Base-by-base conservation (phyloP, 129 eudicot genomes). In the Helianthus tuberosus region DNA sequence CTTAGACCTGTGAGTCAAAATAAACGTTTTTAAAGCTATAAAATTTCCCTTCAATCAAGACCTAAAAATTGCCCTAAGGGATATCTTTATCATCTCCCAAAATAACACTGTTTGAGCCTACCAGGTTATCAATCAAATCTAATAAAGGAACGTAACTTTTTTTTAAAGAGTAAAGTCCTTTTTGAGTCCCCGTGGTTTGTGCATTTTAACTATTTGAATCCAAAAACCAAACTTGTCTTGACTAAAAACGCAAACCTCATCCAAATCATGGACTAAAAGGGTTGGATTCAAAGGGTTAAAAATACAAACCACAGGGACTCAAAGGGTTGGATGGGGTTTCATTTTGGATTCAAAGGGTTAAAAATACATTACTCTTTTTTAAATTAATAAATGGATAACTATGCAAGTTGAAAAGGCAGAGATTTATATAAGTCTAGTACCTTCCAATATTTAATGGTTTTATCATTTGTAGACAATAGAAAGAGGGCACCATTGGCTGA, bases 391-490 rank as follows among this genome's bases (percentile, higher is more conserved):
- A n/a, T n/a, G n/a, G n/a, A n/a, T 57, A 17, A 57, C 23, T 47
- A 41, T 71, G 43, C 54, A 55, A 38, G n/a, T 55, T 27, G 55
- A n/a, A 50, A 35, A 25, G 59, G 23, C 36, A 32, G 36, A 27
- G 44, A 27, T 11, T 36, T 38, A 50, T 49, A 36, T n/a, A 51
- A 11, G 48, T 50, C 39, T 38, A 20, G 29, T 51, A 44, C 59
- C 99, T 91, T 94, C 99, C 99, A 94, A 76, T 83, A 90, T 80
- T 94, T 94, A 51, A 94, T 94, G 70, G 99, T 94, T 84, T 91
- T 94, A 75, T 94, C 99, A 82, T 94, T 94, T 59, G 97, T 90
- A 57, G 99, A 94, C 78, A 94, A 83, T 75, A 94, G 97, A 81
- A 94, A 91, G 71, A 90, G 77, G 75, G 99, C 96, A 29, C 96